Conservation (phyloP, 108 stramenopile genomes). For the Cyclotella baltica region DNA sequence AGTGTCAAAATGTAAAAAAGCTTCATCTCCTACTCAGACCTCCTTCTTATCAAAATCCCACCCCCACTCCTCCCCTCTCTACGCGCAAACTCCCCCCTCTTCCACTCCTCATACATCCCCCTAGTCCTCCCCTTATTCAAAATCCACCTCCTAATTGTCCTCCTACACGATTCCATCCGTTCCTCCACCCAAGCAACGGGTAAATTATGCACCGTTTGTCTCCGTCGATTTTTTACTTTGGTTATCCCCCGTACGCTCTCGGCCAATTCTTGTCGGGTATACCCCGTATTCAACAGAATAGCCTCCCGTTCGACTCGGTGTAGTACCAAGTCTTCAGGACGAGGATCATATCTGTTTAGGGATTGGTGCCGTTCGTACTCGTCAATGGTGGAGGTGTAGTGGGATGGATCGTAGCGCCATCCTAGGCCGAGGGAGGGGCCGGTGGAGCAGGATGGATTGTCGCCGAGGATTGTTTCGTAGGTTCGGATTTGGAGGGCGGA, state of each 20-base stretch:
- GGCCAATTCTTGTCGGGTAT: slow-evolving; percentile 56
- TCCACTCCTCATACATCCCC: slow-evolving; percentile 51
- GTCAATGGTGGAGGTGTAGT: slow-evolving; percentile 36
- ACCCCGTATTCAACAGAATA: slow-evolving; percentile 57
- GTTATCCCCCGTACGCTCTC: slow-evolving; percentile 49
- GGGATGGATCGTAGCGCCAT: slow-evolving; percentile 50
- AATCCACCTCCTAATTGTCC: slow-evolving; percentile 35
- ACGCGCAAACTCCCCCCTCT: background rate
- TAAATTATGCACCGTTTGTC: slow-evolving; percentile 70
- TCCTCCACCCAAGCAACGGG: slow-evolving; percentile 58
- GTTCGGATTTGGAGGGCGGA: slow-evolving; percentile 42
- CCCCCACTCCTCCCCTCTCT: background rate
- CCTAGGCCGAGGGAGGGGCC: slow-evolving; percentile 51
- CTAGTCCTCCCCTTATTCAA: slow-evolving; percentile 40
- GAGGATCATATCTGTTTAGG: slow-evolving; percentile 11
- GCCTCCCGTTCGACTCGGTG: slow-evolving; percentile 62
- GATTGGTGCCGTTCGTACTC: slow-evolving; percentile 38
- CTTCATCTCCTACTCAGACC: slow-evolving; percentile 2
- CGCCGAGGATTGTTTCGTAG: slow-evolving; percentile 53
- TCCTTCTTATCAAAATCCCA: background rate
- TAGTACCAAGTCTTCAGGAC: slow-evolving; percentile 55
- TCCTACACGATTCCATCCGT: slow-evolving; percentile 46
- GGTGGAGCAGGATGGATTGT: slow-evolving; percentile 51
- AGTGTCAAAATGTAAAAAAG: background rate
- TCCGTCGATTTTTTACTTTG: slow-evolving; percentile 67